Evolutionary conservation across 164 flowering plant genomes (phyloP), one percentile per base, ranked within the genome.

Genomic region (Magnolia kwangsiensis): DNA sequence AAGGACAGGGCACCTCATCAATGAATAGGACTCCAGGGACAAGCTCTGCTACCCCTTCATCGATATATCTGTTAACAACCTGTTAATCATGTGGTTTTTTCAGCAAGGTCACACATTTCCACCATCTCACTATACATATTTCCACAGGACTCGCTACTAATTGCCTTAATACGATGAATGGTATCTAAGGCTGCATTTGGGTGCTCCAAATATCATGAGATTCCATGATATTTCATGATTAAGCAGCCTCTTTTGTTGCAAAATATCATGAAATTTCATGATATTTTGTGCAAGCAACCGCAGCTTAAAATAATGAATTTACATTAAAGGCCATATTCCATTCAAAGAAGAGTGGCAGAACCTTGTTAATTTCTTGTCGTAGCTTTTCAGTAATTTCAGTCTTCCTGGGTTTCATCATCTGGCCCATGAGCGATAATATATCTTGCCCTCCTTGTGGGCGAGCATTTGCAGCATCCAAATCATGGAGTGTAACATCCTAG

Each of bases 11-110:
- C 87, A 88, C 91, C 88, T 88, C 91, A 78, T 88, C 89, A 77
- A 96, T 91, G 79, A 94, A 96, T 61, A 96, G 83, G 72, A 96
- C 99, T 55, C 97, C 98, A 73, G 98, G 99, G n/a, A 96, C 97
- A 77, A 94, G 97, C 87, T 96, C 99, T 59, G 99, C 98, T 50
- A 89, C 87, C 70, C 99, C 98, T 76, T 95, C 96, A 83, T 96
- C 98, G 77, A 91, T 90, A 74, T 89, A 92, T 5, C 92, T 88
- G 75, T 94, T 92, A 58, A 95, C 98, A 81, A 95, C 96, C 98
- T 93, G 90, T 19, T 83, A 91, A 9, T 1, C 31, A 51, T 50
- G 71, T 29, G 69, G 45, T 7, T 14, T 14, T 55, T 18, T 73
- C 67, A 63, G 67, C 59, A 81, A 73, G n/a, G 67, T 68, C 45